A percentile compares a stretch with the other conserved stretches of the same genome.
These are phyloP conservation scores for Iris pallida DNA, from an alignment of 116 monocot genomes.

Conservation along the genomic window DNA sequence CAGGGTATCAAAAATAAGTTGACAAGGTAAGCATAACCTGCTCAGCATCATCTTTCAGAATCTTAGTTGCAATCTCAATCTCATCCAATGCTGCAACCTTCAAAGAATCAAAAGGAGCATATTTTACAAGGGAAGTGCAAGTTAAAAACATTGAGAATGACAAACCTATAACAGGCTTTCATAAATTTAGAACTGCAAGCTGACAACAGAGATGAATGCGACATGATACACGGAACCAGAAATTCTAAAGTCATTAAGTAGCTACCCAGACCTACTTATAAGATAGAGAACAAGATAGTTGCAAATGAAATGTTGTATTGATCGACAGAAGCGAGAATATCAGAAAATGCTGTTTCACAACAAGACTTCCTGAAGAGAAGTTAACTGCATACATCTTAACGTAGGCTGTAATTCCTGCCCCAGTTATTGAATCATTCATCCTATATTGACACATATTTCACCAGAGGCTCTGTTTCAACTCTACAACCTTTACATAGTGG, in stretches of 20 bases:
- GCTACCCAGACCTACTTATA: background rate
- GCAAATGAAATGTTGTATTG: background rate
- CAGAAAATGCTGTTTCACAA: too few species aligned
- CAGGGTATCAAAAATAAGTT: background rate
- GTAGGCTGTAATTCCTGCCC: background rate
- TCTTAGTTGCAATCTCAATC: conserved; percentile 91
- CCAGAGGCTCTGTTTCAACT: too few species aligned
- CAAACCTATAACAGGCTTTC: background rate
- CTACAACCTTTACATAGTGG: too few species aligned
- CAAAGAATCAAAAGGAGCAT: conserved; percentile 13
- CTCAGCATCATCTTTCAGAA: conserved; percentile 58
- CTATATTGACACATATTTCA: too few species aligned
- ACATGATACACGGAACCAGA: background rate
- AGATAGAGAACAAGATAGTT: background rate
- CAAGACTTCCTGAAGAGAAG: background rate
- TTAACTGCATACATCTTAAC: background rate
- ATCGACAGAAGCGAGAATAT: background rate
- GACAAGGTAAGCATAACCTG: conserved; percentile 34
- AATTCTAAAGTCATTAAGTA: background rate
- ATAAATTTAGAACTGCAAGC: background rate
- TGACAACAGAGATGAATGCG: background rate
- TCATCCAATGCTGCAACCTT: conserved; percentile 87
- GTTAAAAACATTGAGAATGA: background rate
- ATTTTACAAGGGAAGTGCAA: background rate
- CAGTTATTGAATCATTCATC: background rate